Percentiles rank a stretch among this genome's conserved stretches.
Evolutionary conservation across 1,284 basidiomycete genomes (phyloP).

Genomic region (Phylloporus gajari): DNA sequence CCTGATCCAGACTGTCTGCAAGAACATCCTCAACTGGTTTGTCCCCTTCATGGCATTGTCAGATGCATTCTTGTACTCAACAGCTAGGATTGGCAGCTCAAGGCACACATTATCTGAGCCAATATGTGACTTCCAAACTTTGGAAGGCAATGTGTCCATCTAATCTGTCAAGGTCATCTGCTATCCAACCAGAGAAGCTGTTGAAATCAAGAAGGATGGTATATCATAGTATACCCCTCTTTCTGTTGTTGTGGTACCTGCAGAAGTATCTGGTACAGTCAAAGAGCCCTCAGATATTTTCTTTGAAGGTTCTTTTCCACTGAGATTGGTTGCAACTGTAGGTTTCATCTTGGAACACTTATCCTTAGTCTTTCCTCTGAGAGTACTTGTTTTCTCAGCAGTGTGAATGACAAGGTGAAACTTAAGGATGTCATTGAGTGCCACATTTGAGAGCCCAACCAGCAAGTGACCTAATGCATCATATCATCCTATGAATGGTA

Average conservation of each 20-base stretch:
- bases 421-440: not conserved
- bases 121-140: not conserved
- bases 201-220: not conserved
- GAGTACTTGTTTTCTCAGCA: not conserved
- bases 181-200: not conserved
- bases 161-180: not conserved
- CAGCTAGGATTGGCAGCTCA: slow-evolving; percentile 19
- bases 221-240: not conserved
- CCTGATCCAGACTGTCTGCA: slow-evolving; percentile 15
- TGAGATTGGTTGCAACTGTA: not conserved
- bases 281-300: not conserved
- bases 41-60: slow-evolving; percentile 6
- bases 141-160: not conserved
- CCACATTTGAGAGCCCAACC: slow-evolving; percentile 11
- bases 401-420: slow-evolving; percentile 3
- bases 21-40: slow-evolving; percentile 26
- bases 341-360: not conserved
- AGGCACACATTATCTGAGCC: not conserved
- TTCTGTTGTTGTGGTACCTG: not conserved
- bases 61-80: slow-evolving; percentile 18
- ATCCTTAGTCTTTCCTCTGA: not conserved
- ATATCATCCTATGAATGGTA: slow-evolving; percentile 13
- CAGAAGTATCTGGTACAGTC: not conserved
- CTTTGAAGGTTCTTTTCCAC: not conserved
- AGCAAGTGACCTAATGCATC: slow-evolving; percentile 20